A percentile compares a stretch with the other conserved stretches of the same genome.
These are phyloP conservation scores for Euryodendron excelsum DNA, from an alignment of 148 eudicot genomes.

Conservation along the genomic window DNA sequence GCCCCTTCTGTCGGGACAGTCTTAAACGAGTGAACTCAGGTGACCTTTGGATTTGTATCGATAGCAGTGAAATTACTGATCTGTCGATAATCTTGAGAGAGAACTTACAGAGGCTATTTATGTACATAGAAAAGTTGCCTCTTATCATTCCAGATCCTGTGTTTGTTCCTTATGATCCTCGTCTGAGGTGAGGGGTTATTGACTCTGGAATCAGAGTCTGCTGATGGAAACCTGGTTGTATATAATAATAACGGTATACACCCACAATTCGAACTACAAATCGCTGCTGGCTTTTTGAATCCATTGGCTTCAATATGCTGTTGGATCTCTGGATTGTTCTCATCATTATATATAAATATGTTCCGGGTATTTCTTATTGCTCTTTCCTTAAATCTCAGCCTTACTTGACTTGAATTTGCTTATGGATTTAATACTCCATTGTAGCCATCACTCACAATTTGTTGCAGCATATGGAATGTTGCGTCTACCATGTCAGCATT, in stretches of 20 bases:
- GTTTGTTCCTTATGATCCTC: constrained; percentile 23
- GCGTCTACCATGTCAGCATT: no score
- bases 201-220: constrained; percentile 8
- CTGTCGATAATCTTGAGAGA: constrained; percentile 20
- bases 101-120: constrained; percentile 32
- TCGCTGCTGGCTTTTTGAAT: not conserved
- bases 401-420: not conserved
- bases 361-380: not conserved
- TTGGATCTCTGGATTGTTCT: constrained; percentile 13
- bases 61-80: constrained; percentile 29
- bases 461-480: no score
- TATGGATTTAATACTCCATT: not conserved
- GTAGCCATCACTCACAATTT: not conserved
- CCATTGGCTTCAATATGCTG: not conserved
- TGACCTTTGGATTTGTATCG: constrained; percentile 39
- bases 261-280: constrained; percentile 3
- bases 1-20: constrained; percentile 44
- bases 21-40: constrained; percentile 40
- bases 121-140: constrained; percentile 42
- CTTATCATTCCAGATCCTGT: constrained; percentile 28
- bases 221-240: constrained; percentile 15
- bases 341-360: not conserved
- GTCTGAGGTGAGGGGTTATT: constrained; percentile 13
- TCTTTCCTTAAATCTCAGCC: not conserved
- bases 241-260: not conserved